Base-by-base conservation (phyloP, 192 early-diverging fungal species). In the Spizellomyces sp. region DNA sequence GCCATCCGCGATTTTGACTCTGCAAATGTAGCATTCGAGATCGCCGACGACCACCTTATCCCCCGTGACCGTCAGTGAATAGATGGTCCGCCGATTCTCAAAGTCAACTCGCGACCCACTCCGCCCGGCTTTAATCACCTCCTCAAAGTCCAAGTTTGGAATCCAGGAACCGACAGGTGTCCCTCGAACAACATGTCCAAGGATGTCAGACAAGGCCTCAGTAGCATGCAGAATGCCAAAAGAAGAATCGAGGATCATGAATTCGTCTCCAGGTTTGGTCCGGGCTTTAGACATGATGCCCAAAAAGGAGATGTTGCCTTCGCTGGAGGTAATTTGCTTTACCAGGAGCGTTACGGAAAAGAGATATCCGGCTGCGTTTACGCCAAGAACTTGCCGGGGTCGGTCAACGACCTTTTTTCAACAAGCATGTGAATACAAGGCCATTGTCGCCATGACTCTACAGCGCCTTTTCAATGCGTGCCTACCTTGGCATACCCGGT, bases 401-500 rank as follows among this genome's bases (percentile, higher is more conserved):
- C 72, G 66, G 59, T 83, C 82, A n/a, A 83, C 73, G 14, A 83
- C 73, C 81, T 82, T 41, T 10, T 27, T 36, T 36, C 15, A 15
- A 45, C 7, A 60, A 41, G 41, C 6, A 66, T 14, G 44, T 57
- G 12, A 58, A n/a, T 56, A 55, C 10, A 4, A 58, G 2, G 10
- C 10, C 14, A 15, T 67, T 5, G n/a, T 9, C 6, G 17, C 15
- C 21, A 0, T 45, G n/a, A 8, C 12, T 12, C 47, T 54, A 56
- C 54, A 17, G 0, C 15, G 9, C 4, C 21, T 15, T 43, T 10
- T 45, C 8, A 43, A 14, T 44, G 45, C 45, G 44, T 36, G 15
- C 27, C 47, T 60, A 79, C 80, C 77, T 81, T 83, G 27, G 79
- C 76, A 42, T 65, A 62, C 59, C 82, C 82, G 56, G 82, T 83